Evolutionary conservation across 495 filamentous ascomycete genomes (phyloP).

Genomic region (Chaetomidium leptoderma): DNA sequence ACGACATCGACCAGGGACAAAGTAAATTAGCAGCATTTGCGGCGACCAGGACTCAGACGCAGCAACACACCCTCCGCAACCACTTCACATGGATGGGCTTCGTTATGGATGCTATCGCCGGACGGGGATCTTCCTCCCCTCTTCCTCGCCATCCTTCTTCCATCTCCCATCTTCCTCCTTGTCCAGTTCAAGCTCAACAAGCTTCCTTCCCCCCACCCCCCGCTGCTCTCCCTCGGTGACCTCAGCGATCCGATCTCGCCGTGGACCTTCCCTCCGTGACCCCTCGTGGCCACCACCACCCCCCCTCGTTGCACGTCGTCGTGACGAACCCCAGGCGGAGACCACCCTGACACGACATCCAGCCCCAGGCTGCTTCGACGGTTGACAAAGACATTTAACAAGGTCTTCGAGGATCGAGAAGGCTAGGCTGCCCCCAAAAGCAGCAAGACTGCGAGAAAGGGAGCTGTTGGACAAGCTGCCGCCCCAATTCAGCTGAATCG

Average conservation of each 20-base stretch:
- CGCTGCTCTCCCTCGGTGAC: slow-evolving; percentile 1
- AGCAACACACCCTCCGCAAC: slow-evolving; percentile 31
- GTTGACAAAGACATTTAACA: slow-evolving; percentile 8
- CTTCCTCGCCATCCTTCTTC: neutral
- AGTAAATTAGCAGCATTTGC: slow-evolving; percentile 38
- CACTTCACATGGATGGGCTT: slow-evolving; percentile 32
- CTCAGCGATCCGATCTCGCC: slow-evolving; percentile 14
- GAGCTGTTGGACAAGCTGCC: too few relatives aligned
- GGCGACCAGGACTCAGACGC: slow-evolving; percentile 34
- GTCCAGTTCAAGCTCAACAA: too few relatives aligned
- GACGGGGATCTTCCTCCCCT: slow-evolving; percentile 28
- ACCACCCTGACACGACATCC: slow-evolving; percentile 7
- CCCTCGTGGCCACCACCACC: slow-evolving; percentile 17
- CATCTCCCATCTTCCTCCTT: slow-evolving; percentile 1
- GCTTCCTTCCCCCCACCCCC: neutral
- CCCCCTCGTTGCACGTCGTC: neutral
- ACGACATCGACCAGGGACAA: slow-evolving; percentile 38
- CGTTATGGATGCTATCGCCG: slow-evolving; percentile 30
- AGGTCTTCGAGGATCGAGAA: neutral
- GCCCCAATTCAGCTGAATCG: too few relatives aligned
- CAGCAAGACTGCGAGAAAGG: too few relatives aligned
- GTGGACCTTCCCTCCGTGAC: slow-evolving; percentile 8
- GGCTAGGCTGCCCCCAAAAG: too few relatives aligned
- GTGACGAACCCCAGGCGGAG: neutral
- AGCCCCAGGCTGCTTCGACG: neutral